Conservation (phyloP, 495 filamentous ascomycete genomes). For the Neohortaea acidophila region DNA sequence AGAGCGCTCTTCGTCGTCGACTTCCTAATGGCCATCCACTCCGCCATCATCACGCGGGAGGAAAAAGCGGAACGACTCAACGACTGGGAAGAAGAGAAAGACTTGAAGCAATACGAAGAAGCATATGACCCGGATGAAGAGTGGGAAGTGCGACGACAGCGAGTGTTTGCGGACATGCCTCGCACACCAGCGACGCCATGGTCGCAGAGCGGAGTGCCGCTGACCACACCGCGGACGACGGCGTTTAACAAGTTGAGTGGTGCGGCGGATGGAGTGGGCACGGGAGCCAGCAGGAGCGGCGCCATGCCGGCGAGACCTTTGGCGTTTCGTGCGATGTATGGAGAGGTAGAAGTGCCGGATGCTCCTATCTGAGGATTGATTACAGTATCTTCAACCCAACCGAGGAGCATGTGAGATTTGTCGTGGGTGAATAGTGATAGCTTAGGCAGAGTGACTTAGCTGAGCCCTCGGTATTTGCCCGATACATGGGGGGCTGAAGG, state of each 20-base stretch:
- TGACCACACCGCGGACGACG: conserved; percentile 28
- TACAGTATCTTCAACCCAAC: no score
- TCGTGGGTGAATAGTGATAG: no score
- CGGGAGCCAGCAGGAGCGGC: background rate
- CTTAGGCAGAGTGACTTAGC: no score
- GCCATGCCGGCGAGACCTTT: background rate
- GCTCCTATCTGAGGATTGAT: no score
- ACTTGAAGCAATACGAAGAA: conserved; percentile 18
- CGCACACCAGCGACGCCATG: conserved; percentile 24
- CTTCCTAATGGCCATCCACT: conserved; percentile 21
- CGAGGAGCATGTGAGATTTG: no score
- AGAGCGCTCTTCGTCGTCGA: conserved; percentile 24
- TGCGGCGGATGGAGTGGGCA: background rate
- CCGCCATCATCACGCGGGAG: conserved; percentile 21
- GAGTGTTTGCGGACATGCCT: conserved; percentile 22
- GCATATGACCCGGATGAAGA: conserved; percentile 20
- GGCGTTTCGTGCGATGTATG: background rate
- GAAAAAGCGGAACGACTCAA: conserved; percentile 16
- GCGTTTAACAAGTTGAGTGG: conserved; percentile 25
- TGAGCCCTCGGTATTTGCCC: no score
- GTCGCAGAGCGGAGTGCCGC: conserved; percentile 10
- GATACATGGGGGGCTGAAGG: no score
- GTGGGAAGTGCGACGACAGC: conserved; percentile 28
- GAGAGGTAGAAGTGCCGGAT: conserved; percentile 5
- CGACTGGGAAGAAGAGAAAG: conserved; percentile 13